phyloP scores from a whole-genome alignment of 139 green algal species.

The Trebouxia sp. region DNA sequence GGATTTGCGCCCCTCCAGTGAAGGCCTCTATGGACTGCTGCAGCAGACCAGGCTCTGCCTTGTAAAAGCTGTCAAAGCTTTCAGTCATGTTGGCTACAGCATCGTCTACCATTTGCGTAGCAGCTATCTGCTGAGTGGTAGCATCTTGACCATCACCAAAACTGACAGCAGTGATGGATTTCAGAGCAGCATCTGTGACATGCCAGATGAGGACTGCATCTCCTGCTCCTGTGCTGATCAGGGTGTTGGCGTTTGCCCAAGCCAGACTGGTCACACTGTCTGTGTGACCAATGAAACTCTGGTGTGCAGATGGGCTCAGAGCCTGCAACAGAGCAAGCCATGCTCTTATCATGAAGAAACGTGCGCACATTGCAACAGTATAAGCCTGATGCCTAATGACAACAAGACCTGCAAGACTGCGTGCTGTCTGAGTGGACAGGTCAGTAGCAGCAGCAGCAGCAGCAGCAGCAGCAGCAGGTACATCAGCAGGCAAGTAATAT shows the following conservation, averaged over 20 bases:
- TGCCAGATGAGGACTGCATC: conserved; percentile 30
- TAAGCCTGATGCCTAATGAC: too few species aligned
- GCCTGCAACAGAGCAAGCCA: neutral
- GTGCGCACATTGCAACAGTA: too few species aligned
- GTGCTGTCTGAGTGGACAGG: too few species aligned
- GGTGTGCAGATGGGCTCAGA: neutral
- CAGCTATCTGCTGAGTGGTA: too few species aligned
- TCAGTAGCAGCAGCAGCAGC: too few species aligned
- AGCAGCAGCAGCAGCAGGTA: too few species aligned
- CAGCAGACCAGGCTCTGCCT: neutral
- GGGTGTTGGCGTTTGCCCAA: neutral
- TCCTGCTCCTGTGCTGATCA: conserved; percentile 25
- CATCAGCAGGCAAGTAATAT: too few species aligned
- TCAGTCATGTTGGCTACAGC: neutral
- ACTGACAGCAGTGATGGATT: neutral
- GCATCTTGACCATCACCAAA: too few species aligned
- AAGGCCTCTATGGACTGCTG: neutral
- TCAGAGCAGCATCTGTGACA: neutral
- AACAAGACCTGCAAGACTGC: too few species aligned
- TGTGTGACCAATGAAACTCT: conserved; percentile 59
- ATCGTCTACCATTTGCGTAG: neutral
- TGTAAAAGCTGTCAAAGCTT: neutral
- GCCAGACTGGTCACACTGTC: conserved; percentile 36
- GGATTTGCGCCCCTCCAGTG: neutral
- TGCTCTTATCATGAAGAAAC: too few species aligned